Evolutionary conservation across 495 filamentous ascomycete genomes (phyloP), one percentile per base, ranked within the genome.

Genomic region (Pseudevernia furfuracea): DNA sequence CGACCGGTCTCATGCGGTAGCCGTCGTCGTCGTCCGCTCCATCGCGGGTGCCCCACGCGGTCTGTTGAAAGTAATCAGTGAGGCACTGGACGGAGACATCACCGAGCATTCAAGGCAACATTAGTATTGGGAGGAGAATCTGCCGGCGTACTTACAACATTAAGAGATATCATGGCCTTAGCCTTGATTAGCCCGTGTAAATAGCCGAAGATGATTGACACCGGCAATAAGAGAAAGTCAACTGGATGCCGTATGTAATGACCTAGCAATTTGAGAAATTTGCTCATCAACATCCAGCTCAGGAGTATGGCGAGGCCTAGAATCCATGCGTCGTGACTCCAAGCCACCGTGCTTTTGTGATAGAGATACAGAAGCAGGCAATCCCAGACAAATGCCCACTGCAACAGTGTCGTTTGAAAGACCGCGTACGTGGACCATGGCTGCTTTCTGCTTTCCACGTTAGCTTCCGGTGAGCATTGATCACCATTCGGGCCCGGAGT

Each of bases 101-200:
- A 57, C 23, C 43, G 46, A 36, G 15, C 30, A 17, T 39, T 25
- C 28, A 1, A 30, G 11, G 49, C 25, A 59, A 44, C 21, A 19
- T 37, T 41, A 41, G 43, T 15, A 46, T 11, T 12, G 37, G 44
- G 15, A 59, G 49, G 12, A 39, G 66, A 23, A 55, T 17, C 28
- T 23, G 58, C 32, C 34, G 28, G 5, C 15, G 3, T 4, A 80
- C 85, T 77, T 79, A 89, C 87, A 77, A 85, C 81, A 73, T 87
- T 84, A 32, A 89, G 78, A 55, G 89, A 91, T 60, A 83, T 76
- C 55, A 86, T 78, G 5, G 89, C 88, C 66, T 89, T 89, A 61
- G 91, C 78, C 77, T 92, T 92, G 76, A 92, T 86, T 38, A 86
- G 72, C 37, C 88, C 87, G 72, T 91, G 88, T 69, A 90, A 82